phyloP scores from a whole-genome alignment of 1,284 basidiomycete genomes.

The Schizopora paradoxa region DNA sequence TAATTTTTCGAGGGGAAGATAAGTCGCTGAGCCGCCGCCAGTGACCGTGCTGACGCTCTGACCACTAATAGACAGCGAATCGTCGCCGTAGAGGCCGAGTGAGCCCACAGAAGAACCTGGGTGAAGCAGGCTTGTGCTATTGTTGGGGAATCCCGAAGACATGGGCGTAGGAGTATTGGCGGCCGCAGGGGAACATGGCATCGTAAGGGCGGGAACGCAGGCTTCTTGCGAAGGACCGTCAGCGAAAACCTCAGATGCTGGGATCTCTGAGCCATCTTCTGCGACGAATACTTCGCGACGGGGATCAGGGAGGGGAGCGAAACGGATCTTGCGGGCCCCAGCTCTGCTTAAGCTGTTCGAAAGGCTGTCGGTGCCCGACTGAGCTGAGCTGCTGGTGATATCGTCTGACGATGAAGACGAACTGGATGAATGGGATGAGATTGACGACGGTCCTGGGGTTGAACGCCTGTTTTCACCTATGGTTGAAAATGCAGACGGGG shows the following conservation, averaged over 20 bases:
- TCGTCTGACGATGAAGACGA: too few species aligned
- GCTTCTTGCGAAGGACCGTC: conserved; percentile 15
- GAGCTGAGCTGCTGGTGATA: too few species aligned
- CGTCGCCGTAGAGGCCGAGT: conserved; percentile 14
- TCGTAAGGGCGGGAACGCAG: conserved; percentile 9
- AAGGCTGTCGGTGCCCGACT: too few species aligned
- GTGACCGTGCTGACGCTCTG: conserved; percentile 29
- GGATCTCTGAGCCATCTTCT: conserved; percentile 38
- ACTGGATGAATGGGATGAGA: too few species aligned
- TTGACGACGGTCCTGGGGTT: too few species aligned
- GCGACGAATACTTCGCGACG: conserved; percentile 42
- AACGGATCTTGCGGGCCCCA: conserved; percentile 55
- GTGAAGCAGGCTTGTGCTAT: conserved; percentile 2
- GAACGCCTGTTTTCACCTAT: too few species aligned
- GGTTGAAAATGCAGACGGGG: too few species aligned
- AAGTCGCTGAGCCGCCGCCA: conserved; percentile 11
- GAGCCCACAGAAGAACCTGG: conserved; percentile 5
- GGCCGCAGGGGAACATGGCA: conserved; percentile 5
- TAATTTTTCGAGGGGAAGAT: conserved; percentile 7
- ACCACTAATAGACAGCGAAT: conserved; percentile 15
- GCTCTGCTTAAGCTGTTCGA: too few species aligned
- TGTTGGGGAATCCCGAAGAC: not conserved
- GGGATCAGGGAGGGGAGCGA: conserved; percentile 74
- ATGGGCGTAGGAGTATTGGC: conserved; percentile 4
- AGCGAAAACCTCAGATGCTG: conserved; percentile 27